Evolutionary conservation across 129 eudicot species (phyloP).

Genomic region (Rutidosis leptorrhynchoides): DNA sequence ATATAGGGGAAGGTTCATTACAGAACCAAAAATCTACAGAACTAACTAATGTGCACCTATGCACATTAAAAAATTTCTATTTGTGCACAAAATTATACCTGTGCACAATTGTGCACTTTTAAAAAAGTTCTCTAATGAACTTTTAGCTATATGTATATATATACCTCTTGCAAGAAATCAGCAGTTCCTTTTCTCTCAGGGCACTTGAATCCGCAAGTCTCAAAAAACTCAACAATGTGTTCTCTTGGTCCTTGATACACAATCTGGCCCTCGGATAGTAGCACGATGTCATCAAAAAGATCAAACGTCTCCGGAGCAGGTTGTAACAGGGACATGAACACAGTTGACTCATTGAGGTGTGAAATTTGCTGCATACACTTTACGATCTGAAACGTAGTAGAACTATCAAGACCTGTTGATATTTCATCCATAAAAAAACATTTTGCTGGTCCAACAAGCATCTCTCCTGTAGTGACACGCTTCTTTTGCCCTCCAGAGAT

Average conservation of each 20-base stretch:
- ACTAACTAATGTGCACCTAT: too few relatives aligned
- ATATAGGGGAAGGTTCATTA: too few relatives aligned
- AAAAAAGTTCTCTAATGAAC: too few relatives aligned
- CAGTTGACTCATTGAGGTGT: slow-evolving; percentile 68
- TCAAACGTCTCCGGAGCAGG: slow-evolving; percentile 98
- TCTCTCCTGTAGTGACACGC: slow-evolving; percentile 92
- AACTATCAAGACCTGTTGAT: slow-evolving; percentile 94
- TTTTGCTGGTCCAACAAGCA: slow-evolving; percentile 96
- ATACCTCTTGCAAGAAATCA: slow-evolving; percentile 98
- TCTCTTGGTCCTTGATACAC: slow-evolving; percentile 93
- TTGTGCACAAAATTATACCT: too few relatives aligned
- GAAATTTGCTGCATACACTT: slow-evolving; percentile 88
- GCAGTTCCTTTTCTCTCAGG: slow-evolving; percentile 91
- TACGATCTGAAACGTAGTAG: slow-evolving; percentile 93
- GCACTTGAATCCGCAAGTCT: slow-evolving; percentile 77
- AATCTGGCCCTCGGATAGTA: slow-evolving; percentile 86
- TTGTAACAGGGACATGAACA: slow-evolving; percentile 84
- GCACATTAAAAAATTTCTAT: too few relatives aligned
- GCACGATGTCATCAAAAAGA: slow-evolving; percentile 78
- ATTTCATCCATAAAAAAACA: slow-evolving; percentile 93
- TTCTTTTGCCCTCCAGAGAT: slow-evolving; percentile 96
- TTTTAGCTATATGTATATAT: too few relatives aligned
- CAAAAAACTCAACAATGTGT: slow-evolving; percentile 73
- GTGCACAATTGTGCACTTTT: too few relatives aligned
- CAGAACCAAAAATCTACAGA: too few relatives aligned